Evolutionary conservation across 202 grass and related monocot genomes (phyloP).

Genomic region (Bolboschoenoplectus hybrid): DNA sequence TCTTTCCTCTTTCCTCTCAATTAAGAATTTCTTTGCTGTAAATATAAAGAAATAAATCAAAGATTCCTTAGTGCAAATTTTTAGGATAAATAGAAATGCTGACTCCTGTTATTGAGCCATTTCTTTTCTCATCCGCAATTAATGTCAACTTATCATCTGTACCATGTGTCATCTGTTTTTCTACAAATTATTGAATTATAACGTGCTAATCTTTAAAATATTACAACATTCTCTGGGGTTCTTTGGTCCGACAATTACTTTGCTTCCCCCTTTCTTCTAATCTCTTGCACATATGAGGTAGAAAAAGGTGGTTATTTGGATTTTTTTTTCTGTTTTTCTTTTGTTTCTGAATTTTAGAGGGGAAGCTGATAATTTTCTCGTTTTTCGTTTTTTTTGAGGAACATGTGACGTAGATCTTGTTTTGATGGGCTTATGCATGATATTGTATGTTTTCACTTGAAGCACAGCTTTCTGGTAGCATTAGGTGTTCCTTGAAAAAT

Average conservation of each 20-base stretch:
- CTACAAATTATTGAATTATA: not conserved
- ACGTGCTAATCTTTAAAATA: not conserved
- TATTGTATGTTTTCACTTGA: slow-evolving; percentile 39
- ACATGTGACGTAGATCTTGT: not conserved
- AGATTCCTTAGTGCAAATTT: not conserved
- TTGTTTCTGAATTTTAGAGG: slow-evolving; percentile 8
- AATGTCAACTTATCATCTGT: not conserved
- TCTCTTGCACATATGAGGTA: not conserved
- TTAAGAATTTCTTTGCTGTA: slow-evolving; percentile 20
- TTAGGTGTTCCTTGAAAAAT: not conserved
- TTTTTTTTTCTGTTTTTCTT: not conserved
- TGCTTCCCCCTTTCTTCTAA: not conserved
- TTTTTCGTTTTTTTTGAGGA: not conserved
- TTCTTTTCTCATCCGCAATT: not conserved
- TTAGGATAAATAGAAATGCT: not conserved
- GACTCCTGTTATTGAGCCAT: slow-evolving; percentile 6
- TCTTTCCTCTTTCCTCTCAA: not conserved
- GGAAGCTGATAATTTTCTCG: not conserved
- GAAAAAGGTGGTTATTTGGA: not conserved
- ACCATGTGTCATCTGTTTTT: not conserved
- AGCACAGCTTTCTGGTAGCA: slow-evolving; percentile 25
- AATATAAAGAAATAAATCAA: not conserved
- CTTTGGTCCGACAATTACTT: slow-evolving; percentile 17
- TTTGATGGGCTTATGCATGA: slow-evolving; percentile 19
- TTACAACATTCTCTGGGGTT: not conserved